These are phyloP conservation scores for Globisporangium recalcitrans DNA, from an alignment of 352 stramenopile genomes.

Conservation along the genomic window DNA sequence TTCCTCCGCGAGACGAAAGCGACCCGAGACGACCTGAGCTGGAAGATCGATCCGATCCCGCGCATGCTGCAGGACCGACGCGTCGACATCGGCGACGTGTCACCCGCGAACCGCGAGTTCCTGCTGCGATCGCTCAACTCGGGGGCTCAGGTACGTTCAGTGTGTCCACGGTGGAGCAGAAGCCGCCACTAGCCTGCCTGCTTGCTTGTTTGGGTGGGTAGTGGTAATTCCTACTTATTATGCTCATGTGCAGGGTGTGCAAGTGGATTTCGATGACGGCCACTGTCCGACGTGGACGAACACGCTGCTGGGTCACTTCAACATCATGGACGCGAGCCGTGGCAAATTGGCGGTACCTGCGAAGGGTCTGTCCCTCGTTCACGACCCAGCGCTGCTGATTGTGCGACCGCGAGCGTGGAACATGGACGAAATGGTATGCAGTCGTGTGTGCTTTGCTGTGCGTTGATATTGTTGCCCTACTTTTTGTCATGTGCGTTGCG, in stretches of 20 bases:
- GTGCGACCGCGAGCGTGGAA: constrained; percentile 93
- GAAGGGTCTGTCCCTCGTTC: constrained; percentile 19
- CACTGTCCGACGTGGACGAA: constrained; percentile 91
- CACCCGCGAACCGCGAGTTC: constrained; percentile 85
- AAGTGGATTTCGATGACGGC: constrained; percentile 78
- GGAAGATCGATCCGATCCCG: constrained; percentile 60
- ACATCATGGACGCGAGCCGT: constrained; percentile 90
- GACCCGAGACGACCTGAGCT: constrained; percentile 59
- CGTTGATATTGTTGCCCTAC: neutral
- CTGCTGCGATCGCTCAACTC: constrained; percentile 93
- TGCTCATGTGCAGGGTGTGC: constrained; percentile 44
- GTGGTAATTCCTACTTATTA: neutral
- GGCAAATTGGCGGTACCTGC: constrained; percentile 33
- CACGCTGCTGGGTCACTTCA: constrained; percentile 86
- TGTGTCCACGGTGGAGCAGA: constrained; percentile 64
- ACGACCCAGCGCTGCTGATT: constrained; percentile 80
- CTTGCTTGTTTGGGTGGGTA: constrained; percentile 24
- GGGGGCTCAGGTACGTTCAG: constrained; percentile 73
- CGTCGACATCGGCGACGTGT: constrained; percentile 92
- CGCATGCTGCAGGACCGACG: constrained; percentile 80
- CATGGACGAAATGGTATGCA: constrained; percentile 87
- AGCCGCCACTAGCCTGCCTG: too few species aligned
- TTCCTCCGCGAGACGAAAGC: constrained; percentile 73
- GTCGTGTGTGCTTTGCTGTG: neutral
- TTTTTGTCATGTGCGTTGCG: neutral